Evolutionary conservation across 352 stramenopile species (phyloP).

Genomic region (Phytophthora podocarpi): DNA sequence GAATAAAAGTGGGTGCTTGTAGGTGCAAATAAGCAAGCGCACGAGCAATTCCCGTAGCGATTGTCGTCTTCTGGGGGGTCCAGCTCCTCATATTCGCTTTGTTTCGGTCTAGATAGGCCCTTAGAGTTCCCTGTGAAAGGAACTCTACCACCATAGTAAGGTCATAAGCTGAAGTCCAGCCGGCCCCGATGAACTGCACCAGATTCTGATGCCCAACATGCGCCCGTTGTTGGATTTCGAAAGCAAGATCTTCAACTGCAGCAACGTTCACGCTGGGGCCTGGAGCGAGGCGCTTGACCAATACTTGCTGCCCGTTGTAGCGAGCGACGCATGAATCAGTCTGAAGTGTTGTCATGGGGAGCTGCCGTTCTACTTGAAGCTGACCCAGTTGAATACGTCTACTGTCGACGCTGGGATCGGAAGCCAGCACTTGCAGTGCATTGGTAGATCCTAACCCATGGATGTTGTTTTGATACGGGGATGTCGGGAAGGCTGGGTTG

Average conservation of each 20-base stretch:
- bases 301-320: conserved; percentile 19
- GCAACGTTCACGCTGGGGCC: conserved; percentile 6
- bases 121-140: conserved; percentile 19
- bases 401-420: conserved; percentile 10
- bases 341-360: conserved; percentile 33
- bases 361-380: conserved; percentile 23
- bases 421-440: conserved; percentile 16
- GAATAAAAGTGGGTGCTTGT: conserved; percentile 13
- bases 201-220: conserved; percentile 58
- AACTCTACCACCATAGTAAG: conserved; percentile 25
- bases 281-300: conserved; percentile 17
- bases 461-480: too few relatives aligned
- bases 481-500: too few relatives aligned
- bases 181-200: conserved; percentile 59
- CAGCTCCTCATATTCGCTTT: conserved; percentile 5
- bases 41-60: conserved; percentile 28
- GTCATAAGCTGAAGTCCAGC: conserved; percentile 38
- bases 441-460: conserved; percentile 9
- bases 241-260: conserved; percentile 40
- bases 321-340: conserved; percentile 25
- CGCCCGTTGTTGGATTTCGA: conserved; percentile 45
- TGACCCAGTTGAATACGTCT: conserved; percentile 18
- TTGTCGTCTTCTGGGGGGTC: conserved; percentile 27
- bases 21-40: conserved; percentile 35
- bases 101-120: conserved; percentile 17